Conservation (phyloP, 2,329 filamentous ascomycete genomes). For the Apiospora aurea region DNA sequence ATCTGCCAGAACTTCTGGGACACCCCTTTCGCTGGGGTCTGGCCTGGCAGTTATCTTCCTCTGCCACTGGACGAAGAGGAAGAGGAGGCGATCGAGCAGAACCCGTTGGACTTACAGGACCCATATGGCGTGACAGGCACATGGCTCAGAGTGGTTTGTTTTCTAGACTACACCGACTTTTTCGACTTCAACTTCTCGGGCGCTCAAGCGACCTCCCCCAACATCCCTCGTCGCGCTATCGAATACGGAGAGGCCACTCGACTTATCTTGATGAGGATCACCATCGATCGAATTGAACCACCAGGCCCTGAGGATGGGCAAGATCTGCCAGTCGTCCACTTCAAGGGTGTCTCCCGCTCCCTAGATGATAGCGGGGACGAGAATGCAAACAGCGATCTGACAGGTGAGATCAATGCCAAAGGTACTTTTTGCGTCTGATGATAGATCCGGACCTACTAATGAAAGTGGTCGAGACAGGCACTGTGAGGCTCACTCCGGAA, state of each 20-base stretch:
- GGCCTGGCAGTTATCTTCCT: slow-evolving; percentile 56
- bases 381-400: slow-evolving; percentile 71
- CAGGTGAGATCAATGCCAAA: slow-evolving; percentile 55
- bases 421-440: slow-evolving; percentile 29
- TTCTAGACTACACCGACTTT: slow-evolving; percentile 74
- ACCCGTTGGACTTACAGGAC: slow-evolving; percentile 60
- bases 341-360: slow-evolving; percentile 67
- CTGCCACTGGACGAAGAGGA: slow-evolving; percentile 43
- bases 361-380: slow-evolving; percentile 72
- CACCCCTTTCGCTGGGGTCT: slow-evolving; percentile 62
- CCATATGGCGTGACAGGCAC: slow-evolving; percentile 76
- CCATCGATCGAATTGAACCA: slow-evolving; percentile 65
- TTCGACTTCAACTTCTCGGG: slow-evolving; percentile 73
- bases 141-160: slow-evolving; percentile 69
- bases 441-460: slow-evolving; percentile 15
- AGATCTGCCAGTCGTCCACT: slow-evolving; percentile 70
- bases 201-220: slow-evolving; percentile 44
- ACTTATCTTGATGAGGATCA: slow-evolving; percentile 72
- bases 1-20: slow-evolving; percentile 62
- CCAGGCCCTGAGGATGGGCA: slow-evolving; percentile 65
- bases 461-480: slow-evolving; percentile 50
- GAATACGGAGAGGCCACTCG: slow-evolving; percentile 71
- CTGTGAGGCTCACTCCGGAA: slow-evolving; percentile 69
- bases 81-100: slow-evolving; percentile 41
- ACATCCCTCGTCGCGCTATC: slow-evolving; percentile 59